Evolutionary conservation across 768 basidiomycete species (phyloP).

Genomic region (Mycena olivaceomarginata): DNA sequence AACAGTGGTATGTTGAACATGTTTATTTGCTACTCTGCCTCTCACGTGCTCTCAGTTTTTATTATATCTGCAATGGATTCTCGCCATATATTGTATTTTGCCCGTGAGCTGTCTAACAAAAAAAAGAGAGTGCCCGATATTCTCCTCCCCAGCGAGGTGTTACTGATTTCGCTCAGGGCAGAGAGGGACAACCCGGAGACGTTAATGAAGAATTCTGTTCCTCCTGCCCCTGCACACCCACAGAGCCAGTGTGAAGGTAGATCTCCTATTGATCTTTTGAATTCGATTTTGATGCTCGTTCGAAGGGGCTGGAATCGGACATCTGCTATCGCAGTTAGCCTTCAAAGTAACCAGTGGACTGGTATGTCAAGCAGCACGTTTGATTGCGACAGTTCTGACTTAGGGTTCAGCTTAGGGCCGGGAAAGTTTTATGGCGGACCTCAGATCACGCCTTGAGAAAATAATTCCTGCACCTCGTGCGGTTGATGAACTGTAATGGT

Average conservation of each 20-base stretch:
- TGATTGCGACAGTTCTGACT: not conserved
- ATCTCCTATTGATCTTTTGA: not conserved
- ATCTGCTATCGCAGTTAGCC: constrained; percentile 25
- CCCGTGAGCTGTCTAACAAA: too few relatives aligned
- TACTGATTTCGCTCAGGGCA: too few relatives aligned
- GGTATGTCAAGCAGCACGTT: not conserved
- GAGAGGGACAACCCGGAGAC: constrained; percentile 29
- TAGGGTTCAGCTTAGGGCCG: not conserved
- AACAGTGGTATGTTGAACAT: too few relatives aligned
- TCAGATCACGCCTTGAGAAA: constrained; percentile 6
- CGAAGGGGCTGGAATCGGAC: constrained; percentile 32
- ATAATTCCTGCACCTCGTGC: constrained; percentile 6
- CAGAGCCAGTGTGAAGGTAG: constrained; percentile 38
- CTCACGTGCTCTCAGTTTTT: too few relatives aligned
- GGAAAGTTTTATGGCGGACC: constrained; percentile 12
- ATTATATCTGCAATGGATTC: too few relatives aligned
- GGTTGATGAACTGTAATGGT: constrained; percentile 21
- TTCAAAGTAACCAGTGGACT: constrained; percentile 1
- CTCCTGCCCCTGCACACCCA: constrained; percentile 1
- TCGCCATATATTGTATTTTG: too few relatives aligned
- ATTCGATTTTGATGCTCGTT: not conserved
- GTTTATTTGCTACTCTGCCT: too few relatives aligned
- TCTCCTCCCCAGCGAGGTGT: too few relatives aligned
- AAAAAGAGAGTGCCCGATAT: too few relatives aligned
- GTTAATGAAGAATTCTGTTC: not conserved